These are phyloP conservation scores for Wallacemonas sp. DNA, from an alignment of 208 protist genomes.

Conservation along the genomic window DNA sequence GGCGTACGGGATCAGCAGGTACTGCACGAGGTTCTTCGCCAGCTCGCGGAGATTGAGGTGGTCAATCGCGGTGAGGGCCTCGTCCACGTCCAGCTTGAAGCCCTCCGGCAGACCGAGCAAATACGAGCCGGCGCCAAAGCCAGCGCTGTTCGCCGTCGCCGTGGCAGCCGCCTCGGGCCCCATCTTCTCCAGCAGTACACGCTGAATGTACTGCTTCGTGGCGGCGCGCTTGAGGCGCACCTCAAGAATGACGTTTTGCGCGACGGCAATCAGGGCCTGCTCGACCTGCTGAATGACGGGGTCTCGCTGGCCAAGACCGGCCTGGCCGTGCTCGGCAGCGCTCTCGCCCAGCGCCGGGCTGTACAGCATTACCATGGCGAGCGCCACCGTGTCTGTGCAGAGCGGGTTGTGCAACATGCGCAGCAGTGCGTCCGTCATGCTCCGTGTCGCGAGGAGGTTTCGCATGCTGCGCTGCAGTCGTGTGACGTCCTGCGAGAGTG, in stretches of 20 bases:
- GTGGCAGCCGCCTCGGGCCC: slow-evolving; percentile 3
- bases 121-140: slow-evolving; percentile 12
- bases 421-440: slow-evolving; percentile 28
- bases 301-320: background rate
- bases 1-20: slow-evolving; percentile 63
- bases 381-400: slow-evolving; percentile 40
- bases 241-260: slow-evolving; percentile 21
- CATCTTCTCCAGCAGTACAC: background rate
- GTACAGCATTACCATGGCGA: slow-evolving; percentile 43
- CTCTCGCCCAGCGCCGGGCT: slow-evolving; percentile 58
- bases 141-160: background rate
- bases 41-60: slow-evolving; percentile 17
- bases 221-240: slow-evolving; percentile 10
- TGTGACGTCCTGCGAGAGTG: slow-evolving; percentile 32
- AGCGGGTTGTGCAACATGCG: slow-evolving; percentile 51
- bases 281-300: slow-evolving; percentile 33
- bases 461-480: slow-evolving; percentile 49
- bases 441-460: slow-evolving; percentile 23
- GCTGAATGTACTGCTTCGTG: slow-evolving; percentile 15
- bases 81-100: slow-evolving; percentile 18
- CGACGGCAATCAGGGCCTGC: slow-evolving; percentile 35
- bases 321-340: slow-evolving; percentile 18
- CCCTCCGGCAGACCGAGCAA: slow-evolving; percentile 15
- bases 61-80: slow-evolving; percentile 17
- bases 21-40: slow-evolving; percentile 28